Evolutionary conservation across 345 rosid species (phyloP).

Genomic region (Eucalyptus microcorys): DNA sequence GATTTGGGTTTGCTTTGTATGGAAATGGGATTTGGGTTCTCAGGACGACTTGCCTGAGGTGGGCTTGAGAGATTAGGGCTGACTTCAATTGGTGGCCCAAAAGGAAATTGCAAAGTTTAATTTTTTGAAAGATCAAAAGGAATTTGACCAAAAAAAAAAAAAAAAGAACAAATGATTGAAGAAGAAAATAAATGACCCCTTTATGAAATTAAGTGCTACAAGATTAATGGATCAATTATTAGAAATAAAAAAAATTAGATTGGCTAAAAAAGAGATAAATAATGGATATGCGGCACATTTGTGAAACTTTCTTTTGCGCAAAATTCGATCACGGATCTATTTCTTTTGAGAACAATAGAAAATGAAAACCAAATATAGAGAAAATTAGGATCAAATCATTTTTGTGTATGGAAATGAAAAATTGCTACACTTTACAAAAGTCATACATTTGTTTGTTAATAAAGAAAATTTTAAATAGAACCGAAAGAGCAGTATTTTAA

Average conservation of each 20-base stretch:
- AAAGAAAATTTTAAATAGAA: background rate
- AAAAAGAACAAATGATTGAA: background rate
- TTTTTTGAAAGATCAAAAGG: background rate
- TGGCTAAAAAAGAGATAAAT: background rate
- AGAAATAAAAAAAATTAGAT: background rate
- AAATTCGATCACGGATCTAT: background rate
- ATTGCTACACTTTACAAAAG: background rate
- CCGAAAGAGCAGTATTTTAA: background rate
- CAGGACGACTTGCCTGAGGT: background rate
- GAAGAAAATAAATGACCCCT: background rate
- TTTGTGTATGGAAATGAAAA: background rate
- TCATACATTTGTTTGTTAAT: background rate
- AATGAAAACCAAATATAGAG: background rate
- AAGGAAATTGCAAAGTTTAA: background rate
- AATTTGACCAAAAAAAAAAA: background rate
- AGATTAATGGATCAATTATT: background rate
- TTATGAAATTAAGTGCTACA: background rate
- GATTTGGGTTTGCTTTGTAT: background rate
- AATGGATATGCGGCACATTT: background rate
- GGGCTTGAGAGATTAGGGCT: background rate
- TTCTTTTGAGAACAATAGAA: background rate
- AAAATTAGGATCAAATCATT: background rate
- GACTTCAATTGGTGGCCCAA: background rate
- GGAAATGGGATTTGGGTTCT: background rate
- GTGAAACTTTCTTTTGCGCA: background rate